Base-by-base conservation (phyloP, 257 asterid genomes). In the Ilex aquifolium region DNA sequence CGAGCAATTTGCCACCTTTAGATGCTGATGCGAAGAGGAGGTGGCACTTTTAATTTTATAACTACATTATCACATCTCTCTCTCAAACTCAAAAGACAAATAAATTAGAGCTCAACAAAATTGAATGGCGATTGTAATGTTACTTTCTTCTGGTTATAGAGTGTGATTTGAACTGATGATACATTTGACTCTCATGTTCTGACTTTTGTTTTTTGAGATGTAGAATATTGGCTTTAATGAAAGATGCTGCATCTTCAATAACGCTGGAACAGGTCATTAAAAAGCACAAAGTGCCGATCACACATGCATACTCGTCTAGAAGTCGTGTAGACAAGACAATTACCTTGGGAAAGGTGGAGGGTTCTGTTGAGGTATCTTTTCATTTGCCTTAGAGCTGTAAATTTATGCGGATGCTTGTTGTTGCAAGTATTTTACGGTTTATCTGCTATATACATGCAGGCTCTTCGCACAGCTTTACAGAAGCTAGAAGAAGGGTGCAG, bases 311-410 rank as follows among this genome's bases (percentile, higher is more conserved):
- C 40, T 61, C 69, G 16, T 78, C 88, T 55, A 87, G 68, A 65
- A 62, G 16, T 72, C 67, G 29, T 40, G 48, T 59, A 5, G 89
- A 87, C 50, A 72, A 54, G 59, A 64, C 72, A 71, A 65, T 93
- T 55, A 87, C 96, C 50, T 44, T 76, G 73, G 99, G 99, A 71
- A 93, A 77, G 74, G 85, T 84, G 60, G 96, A 90, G 75, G 87
- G 83, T 55, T 72, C 87, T 39, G 63, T 83, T 59, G 84, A 85
- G 99, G 99, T 88, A 76, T 70, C 72, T 46, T 51, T 60, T 68
- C 63, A 49, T 10, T 60, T 44, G 52, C 53, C 57, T 70, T 65
- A 21, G 27, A 21, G 54, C 7, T 58, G 42, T 52, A 44, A 11
- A 15, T 62, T 63, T 36, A 53, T 48, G 50, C 72, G 60, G 32